Conservation (phyloP, 768 basidiomycete genomes). For the Naematelia encephala region DNA sequence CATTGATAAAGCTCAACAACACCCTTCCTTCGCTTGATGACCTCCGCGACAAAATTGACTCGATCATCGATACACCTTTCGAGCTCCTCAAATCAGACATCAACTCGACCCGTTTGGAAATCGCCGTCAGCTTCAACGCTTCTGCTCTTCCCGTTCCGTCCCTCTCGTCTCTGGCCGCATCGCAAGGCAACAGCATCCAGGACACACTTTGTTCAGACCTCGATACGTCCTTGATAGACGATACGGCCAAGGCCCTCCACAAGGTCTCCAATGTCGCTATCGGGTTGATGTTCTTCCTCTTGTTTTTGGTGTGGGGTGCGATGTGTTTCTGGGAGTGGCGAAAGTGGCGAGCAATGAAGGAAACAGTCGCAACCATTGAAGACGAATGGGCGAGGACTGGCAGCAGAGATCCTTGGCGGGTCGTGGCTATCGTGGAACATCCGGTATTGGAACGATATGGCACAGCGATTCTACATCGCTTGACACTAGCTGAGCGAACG, state of each 20-base stretch:
- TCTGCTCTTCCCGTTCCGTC: slow-evolving; percentile 71
- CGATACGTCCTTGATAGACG: slow-evolving; percentile 80
- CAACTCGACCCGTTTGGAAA: slow-evolving; percentile 74
- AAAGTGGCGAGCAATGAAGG: slow-evolving; percentile 61
- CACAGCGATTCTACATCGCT: slow-evolving; percentile 19
- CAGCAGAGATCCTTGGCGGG: slow-evolving; percentile 37
- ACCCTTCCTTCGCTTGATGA: slow-evolving; percentile 75
- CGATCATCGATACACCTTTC: slow-evolving; percentile 63
- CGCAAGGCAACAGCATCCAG: slow-evolving; percentile 20
- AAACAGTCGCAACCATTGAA: slow-evolving; percentile 38
- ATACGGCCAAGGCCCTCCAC: slow-evolving; percentile 74
- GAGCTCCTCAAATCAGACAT: slow-evolving; percentile 83
- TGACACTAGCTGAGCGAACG: slow-evolving; percentile 44
- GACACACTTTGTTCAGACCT: slow-evolving; percentile 67
- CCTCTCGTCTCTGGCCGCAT: slow-evolving; percentile 24
- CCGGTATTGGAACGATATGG: slow-evolving; percentile 47
- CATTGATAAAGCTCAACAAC: slow-evolving; percentile 71
- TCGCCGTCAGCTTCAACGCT: slow-evolving; percentile 63
- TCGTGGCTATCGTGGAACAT: slow-evolving; percentile 48
- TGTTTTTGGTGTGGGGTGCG: slow-evolving; percentile 68
- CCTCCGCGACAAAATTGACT: slow-evolving; percentile 69
- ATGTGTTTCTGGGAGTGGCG: slow-evolving; percentile 82
- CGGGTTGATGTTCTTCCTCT: slow-evolving; percentile 66
- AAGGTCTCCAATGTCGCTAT: slow-evolving; percentile 75
- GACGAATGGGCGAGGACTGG: slow-evolving; percentile 29